Conservation (phyloP, 2,329 filamentous ascomycete genomes). For the Apiospora marii region DNA sequence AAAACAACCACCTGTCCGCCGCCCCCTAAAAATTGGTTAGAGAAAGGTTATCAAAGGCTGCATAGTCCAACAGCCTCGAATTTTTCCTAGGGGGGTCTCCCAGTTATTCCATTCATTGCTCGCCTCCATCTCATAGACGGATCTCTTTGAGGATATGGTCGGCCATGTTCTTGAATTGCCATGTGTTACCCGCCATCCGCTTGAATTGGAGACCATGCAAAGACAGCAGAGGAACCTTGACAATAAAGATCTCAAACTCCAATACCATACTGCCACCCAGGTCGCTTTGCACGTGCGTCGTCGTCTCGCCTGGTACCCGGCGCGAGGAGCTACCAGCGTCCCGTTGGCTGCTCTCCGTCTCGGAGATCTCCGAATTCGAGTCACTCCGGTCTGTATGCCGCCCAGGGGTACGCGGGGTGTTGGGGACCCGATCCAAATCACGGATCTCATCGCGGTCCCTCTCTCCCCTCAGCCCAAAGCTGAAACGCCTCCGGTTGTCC, state of each 20-base stretch:
- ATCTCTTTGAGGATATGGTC: constrained; percentile 92
- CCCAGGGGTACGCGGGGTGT: constrained; percentile 56
- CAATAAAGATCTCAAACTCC: constrained; percentile 95
- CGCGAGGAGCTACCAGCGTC: constrained; percentile 60
- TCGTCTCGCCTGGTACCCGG: constrained; percentile 82
- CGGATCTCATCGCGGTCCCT: constrained; percentile 76
- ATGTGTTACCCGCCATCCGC: constrained; percentile 92
- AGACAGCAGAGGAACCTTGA: constrained; percentile 93
- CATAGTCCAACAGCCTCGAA: not conserved
- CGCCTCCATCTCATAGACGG: constrained; percentile 64
- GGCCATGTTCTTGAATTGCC: constrained; percentile 99
- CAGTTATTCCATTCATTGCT: not conserved
- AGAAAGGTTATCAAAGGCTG: constrained; percentile 12
- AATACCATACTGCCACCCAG: constrained; percentile 84
- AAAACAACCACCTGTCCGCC: constrained; percentile 22
- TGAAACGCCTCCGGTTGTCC: constrained; percentile 79
- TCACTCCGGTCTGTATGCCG: constrained; percentile 78
- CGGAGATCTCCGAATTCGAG: constrained; percentile 86
- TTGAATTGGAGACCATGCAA: constrained; percentile 98
- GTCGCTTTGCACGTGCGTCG: constrained; percentile 90
- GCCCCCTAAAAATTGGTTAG: not conserved
- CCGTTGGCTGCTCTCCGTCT: constrained; percentile 70
- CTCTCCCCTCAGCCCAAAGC: constrained; percentile 75
- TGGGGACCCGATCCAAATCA: constrained; percentile 62
- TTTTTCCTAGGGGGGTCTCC: not conserved